Conservation (phyloP, 2,329 filamentous ascomycete species). For the Cercospora zeae-maydis region DNA sequence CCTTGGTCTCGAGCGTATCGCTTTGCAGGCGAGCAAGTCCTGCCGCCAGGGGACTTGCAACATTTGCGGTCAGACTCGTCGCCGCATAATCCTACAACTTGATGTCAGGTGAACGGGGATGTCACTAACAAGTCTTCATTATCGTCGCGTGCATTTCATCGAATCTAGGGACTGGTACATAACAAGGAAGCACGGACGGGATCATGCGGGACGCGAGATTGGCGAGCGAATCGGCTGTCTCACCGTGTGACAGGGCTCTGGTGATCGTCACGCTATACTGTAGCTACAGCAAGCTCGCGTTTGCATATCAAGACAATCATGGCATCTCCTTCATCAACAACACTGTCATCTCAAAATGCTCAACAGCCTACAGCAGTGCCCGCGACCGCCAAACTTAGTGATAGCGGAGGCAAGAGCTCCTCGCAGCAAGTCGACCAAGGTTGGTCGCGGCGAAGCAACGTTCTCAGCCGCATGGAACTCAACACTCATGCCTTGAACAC, state of each 20-base stretch:
- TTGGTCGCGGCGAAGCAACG: background rate
- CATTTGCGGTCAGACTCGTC: no score
- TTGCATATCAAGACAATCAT: background rate
- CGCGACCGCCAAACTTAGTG: background rate
- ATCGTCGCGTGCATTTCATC: no score
- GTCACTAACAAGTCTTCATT: no score
- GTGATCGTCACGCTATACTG: background rate
- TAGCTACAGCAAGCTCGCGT: background rate
- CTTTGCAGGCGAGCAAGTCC: no score
- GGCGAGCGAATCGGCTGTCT: background rate
- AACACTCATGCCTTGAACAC: background rate
- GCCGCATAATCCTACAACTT: no score
- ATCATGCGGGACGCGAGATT: background rate
- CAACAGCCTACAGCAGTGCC: background rate
- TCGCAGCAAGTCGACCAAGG: background rate
- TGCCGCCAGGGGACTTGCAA: no score
- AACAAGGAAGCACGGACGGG: no score
- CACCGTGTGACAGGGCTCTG: background rate
- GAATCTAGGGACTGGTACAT: no score
- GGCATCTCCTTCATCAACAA: background rate
- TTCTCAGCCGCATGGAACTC: background rate
- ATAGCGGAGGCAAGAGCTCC: background rate
- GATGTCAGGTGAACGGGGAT: no score
- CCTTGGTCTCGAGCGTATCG: no score
- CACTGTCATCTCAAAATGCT: background rate